Evolutionary conservation across 2,329 filamentous ascomycete genomes (phyloP).

Genomic region (Hyphodiscus sp.): DNA sequence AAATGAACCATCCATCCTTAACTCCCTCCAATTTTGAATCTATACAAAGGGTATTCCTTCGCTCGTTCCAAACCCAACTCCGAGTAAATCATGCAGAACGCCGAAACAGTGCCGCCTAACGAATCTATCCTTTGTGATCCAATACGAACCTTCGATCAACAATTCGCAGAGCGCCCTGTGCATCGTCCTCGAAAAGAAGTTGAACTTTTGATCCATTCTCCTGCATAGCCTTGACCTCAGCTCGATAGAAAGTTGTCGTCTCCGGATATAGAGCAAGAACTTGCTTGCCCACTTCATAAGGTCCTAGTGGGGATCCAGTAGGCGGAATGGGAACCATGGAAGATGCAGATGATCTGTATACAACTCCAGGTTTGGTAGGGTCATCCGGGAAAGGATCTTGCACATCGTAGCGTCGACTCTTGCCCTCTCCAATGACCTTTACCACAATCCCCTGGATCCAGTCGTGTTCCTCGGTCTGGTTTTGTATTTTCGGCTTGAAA

Average conservation of each 20-base stretch:
- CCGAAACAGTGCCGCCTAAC: not conserved
- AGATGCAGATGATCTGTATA: conserved; percentile 64
- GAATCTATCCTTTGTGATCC: conserved; percentile 45
- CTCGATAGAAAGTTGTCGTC: conserved; percentile 80
- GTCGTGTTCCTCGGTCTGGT: conserved; percentile 44
- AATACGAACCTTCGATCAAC: conserved; percentile 72
- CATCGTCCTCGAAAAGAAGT: conserved; percentile 74
- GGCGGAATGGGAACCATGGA: conserved; percentile 73
- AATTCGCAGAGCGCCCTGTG: conserved; percentile 65
- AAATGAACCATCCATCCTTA: not conserved
- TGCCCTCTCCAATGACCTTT: conserved; percentile 67
- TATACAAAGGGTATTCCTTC: not conserved
- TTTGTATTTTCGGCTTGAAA: conserved; percentile 53
- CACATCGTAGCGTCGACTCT: conserved; percentile 71
- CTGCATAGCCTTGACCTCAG: conserved; percentile 66
- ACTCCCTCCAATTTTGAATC: not conserved
- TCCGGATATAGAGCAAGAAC: conserved; percentile 76
- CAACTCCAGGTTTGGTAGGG: conserved; percentile 53
- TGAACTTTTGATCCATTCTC: conserved; percentile 47
- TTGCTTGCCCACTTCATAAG: conserved; percentile 57
- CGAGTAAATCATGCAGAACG: not conserved
- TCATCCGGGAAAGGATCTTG: conserved; percentile 73
- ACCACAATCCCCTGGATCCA: conserved; percentile 77
- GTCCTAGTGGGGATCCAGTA: conserved; percentile 51
- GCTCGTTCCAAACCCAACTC: not conserved